phyloP scores from a whole-genome alignment of 2,329 filamentous ascomycete genomes.

The Aspergillus fructus region DNA sequence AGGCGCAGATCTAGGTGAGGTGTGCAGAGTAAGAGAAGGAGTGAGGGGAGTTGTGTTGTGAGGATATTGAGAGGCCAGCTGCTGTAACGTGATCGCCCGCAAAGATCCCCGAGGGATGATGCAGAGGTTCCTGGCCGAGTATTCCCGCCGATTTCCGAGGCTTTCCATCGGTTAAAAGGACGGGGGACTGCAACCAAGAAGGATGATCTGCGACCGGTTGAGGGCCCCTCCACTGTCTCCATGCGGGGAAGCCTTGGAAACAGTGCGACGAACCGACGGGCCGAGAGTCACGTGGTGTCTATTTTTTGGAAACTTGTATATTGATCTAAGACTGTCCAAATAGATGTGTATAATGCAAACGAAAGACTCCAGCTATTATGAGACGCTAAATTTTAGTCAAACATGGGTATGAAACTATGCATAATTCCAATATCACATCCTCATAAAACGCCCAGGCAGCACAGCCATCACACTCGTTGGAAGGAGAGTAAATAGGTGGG shows the following conservation, averaged over 20 bases:
- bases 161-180: constrained; percentile 8
- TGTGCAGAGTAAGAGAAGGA: background rate
- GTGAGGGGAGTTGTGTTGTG: background rate
- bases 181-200: background rate
- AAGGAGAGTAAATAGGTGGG: background rate
- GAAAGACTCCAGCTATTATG: constrained; percentile 5
- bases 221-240: constrained; percentile 12
- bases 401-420: constrained; percentile 10
- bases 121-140: constrained; percentile 3
- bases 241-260: constrained; percentile 19
- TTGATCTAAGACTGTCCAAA: constrained; percentile 3
- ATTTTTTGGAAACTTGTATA: background rate
- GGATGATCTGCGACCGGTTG: background rate
- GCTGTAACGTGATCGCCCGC: constrained; percentile 8
- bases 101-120: constrained; percentile 1
- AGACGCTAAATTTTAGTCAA: constrained; percentile 8
- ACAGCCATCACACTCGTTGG: background rate
- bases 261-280: background rate
- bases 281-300: constrained; percentile 10
- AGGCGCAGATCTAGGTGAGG: background rate
- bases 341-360: constrained; percentile 10
- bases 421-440: constrained; percentile 7
- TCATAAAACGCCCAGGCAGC: constrained; percentile 7
- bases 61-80: too few relatives aligned
- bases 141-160: constrained; percentile 14